phyloP scores from a whole-genome alignment of 495 filamentous ascomycete species.

The Eremomyces bilateralis region DNA sequence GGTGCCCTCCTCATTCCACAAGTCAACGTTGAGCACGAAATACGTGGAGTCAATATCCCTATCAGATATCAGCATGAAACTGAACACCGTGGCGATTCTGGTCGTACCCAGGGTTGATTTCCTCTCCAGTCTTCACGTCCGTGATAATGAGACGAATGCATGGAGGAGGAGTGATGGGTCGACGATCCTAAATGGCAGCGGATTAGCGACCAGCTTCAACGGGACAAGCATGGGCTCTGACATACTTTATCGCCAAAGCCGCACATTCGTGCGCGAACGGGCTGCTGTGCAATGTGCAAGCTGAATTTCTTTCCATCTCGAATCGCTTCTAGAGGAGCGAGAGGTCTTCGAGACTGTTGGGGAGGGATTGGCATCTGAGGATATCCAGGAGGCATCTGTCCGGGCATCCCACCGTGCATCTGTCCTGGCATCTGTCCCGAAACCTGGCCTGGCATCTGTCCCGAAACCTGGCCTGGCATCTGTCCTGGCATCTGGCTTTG shows the following conservation, averaged over 20 bases:
- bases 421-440: too few species aligned
- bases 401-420: too few species aligned
- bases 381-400: too few species aligned
- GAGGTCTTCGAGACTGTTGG: too few species aligned
- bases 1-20: constrained; percentile 69
- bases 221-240: neutral
- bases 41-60: constrained; percentile 67
- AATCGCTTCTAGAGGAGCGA: too few species aligned
- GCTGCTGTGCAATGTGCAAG: constrained; percentile 76
- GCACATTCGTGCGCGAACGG: constrained; percentile 89
- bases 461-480: too few species aligned
- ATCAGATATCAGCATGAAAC: constrained; percentile 8
- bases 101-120: constrained; percentile 73
- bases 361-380: too few species aligned
- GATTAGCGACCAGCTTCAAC: constrained; percentile 2
- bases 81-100: neutral
- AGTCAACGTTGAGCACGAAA: constrained; percentile 81
- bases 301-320: too few species aligned
- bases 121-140: constrained; percentile 60
- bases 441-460: too few species aligned
- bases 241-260: constrained; percentile 93
- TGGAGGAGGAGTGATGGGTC: constrained; percentile 89
- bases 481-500: too few species aligned
- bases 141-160: constrained; percentile 70
- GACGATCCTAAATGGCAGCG: constrained; percentile 47